Evolutionary conservation across 2,329 filamentous ascomycete genomes (phyloP).

Genomic region (Penicillium decumbens): DNA sequence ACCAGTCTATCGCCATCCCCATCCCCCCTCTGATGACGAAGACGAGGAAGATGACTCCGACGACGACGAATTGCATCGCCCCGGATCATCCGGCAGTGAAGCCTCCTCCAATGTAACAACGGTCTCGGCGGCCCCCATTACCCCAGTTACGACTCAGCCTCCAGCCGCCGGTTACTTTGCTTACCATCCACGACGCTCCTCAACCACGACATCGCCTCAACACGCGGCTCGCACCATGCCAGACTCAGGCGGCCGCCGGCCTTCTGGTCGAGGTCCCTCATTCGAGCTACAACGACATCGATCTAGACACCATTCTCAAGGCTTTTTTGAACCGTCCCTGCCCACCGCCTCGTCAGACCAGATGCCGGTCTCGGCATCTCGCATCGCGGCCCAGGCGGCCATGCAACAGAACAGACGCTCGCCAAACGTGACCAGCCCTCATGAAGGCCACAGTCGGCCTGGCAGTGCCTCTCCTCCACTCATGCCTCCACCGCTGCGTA

Average conservation of each 20-base stretch:
- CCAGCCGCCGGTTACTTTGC: conserved; percentile 21
- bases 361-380: conserved; percentile 53
- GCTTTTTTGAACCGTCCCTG: conserved; percentile 63
- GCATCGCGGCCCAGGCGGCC: conserved; percentile 62
- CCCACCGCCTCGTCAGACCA: conserved; percentile 49
- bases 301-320: conserved; percentile 56
- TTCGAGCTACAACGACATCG: conserved; percentile 41
- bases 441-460: conserved; percentile 31
- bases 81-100: conserved; percentile 45
- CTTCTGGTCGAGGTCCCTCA: conserved; percentile 36
- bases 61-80: conserved; percentile 34
- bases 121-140: conserved; percentile 40
- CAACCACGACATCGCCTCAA: conserved; percentile 29
- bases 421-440: conserved; percentile 45
- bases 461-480: conserved; percentile 36
- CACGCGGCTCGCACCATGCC: conserved; percentile 36
- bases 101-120: conserved; percentile 46
- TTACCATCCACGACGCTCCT: conserved; percentile 27
- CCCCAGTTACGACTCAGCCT: conserved; percentile 31
- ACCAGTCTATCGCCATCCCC: conserved; percentile 16
- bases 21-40: conserved; percentile 19
- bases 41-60: conserved; percentile 25
- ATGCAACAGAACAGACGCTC: conserved; percentile 60
- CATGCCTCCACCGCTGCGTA: conserved; percentile 25
- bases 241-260: conserved; percentile 34